Conservation (phyloP, 2,329 filamentous ascomycete species). For the Neophaeococcomyces mojaviensis region DNA sequence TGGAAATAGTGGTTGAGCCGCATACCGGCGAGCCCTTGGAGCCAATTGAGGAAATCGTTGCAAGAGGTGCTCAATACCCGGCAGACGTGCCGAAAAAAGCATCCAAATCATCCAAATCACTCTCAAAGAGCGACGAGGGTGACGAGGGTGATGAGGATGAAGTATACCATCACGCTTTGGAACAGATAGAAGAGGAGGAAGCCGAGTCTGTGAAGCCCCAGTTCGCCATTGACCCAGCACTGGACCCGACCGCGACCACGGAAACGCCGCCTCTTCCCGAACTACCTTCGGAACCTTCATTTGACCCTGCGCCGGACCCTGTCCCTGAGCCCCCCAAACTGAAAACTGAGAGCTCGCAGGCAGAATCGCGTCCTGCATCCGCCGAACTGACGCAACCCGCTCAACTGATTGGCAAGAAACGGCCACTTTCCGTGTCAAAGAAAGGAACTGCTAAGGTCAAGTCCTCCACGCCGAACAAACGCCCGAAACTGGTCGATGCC, state of each 20-base stretch:
- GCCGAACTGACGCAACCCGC: slow-evolving; percentile 11
- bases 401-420: slow-evolving; percentile 20
- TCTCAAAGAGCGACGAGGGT: neutral
- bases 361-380: slow-evolving; percentile 12
- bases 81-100: slow-evolving; percentile 14
- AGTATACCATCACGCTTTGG: slow-evolving; percentile 2
- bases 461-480: slow-evolving; percentile 13
- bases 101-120: slow-evolving; percentile 12
- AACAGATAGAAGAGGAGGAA: slow-evolving; percentile 5
- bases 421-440: slow-evolving; percentile 19
- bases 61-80: slow-evolving; percentile 19
- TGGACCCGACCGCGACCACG: too few species aligned
- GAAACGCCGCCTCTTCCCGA: neutral
- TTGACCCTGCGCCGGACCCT: neutral
- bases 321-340: slow-evolving; percentile 10
- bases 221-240: neutral
- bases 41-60: slow-evolving; percentile 21
- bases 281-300: neutral
- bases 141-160: slow-evolving; percentile 9
- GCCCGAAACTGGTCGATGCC: slow-evolving; percentile 16
- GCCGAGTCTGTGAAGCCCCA: neutral
- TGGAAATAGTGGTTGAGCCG: slow-evolving; percentile 23
- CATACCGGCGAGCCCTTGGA: slow-evolving; percentile 19
- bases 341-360: slow-evolving; percentile 16
- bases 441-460: slow-evolving; percentile 22